Conservation (phyloP, 2,329 filamentous ascomycete genomes). For the Talaromyces sp. region DNA sequence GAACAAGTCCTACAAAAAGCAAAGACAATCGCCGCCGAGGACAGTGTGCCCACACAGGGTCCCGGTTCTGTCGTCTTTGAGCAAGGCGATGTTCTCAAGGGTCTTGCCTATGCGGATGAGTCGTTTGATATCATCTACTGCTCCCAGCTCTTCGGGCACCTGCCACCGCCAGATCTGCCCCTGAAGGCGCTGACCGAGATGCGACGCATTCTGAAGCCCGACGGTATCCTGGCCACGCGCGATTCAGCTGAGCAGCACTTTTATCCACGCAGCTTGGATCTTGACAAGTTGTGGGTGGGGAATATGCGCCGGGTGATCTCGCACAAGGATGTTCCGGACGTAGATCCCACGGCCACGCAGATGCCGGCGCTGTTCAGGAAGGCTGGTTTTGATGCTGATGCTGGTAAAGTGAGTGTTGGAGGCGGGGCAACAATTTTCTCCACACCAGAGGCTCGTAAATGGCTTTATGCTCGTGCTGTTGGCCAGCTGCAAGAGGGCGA, state of each 20-base stretch:
- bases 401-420: slow-evolving; percentile 23
- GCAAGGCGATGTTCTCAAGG: slow-evolving; percentile 35
- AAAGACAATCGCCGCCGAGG: slow-evolving; percentile 13
- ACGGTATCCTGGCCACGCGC: slow-evolving; percentile 47
- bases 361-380: slow-evolving; percentile 28
- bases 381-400: slow-evolving; percentile 23
- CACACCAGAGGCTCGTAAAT: slow-evolving; percentile 21
- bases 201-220: slow-evolving; percentile 46
- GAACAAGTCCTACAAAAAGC: slow-evolving; percentile 27
- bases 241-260: slow-evolving; percentile 30
- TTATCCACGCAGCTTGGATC: slow-evolving; percentile 24
- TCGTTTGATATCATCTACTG: slow-evolving; percentile 55
- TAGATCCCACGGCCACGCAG: slow-evolving; percentile 15
- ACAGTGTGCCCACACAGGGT: slow-evolving; percentile 23
- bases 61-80: slow-evolving; percentile 23
- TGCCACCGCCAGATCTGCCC: slow-evolving; percentile 40
- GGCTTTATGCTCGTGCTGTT: slow-evolving; percentile 19
- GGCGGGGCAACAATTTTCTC: slow-evolving; percentile 23
- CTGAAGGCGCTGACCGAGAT: slow-evolving; percentile 48
- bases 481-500: slow-evolving; percentile 26
- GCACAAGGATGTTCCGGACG: slow-evolving; percentile 13
- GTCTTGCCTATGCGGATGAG: slow-evolving; percentile 36
- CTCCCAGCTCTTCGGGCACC: slow-evolving; percentile 54
- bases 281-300: slow-evolving; percentile 24
- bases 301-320: slow-evolving; percentile 13